Evolutionary conservation across 805 yeast genomes (phyloP).

Genomic region (Suhomyces pyralidae): DNA sequence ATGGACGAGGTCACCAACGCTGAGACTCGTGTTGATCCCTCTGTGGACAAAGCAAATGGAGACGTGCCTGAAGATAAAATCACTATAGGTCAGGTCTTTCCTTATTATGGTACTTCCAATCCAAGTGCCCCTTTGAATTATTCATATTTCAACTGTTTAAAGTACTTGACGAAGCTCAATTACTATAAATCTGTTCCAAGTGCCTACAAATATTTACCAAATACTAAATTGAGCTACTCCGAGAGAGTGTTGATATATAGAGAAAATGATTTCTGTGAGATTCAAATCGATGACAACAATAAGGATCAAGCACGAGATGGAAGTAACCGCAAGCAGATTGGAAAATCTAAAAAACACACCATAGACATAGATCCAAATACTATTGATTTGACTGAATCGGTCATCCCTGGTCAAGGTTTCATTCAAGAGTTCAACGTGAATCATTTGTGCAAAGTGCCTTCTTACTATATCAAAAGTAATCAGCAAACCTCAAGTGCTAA

Average conservation of each 20-base stretch:
- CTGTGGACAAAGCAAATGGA: not conserved
- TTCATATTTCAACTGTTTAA: constrained; percentile 35
- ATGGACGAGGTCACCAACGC: not conserved
- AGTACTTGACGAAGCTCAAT: constrained; percentile 32
- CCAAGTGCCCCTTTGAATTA: constrained; percentile 28
- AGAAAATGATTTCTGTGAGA: constrained; percentile 27
- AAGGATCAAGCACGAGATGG: constrained; percentile 5
- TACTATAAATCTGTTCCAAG: constrained; percentile 30
- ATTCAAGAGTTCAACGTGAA: constrained; percentile 41
- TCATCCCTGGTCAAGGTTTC: constrained; percentile 43
- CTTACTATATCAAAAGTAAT: constrained; percentile 35
- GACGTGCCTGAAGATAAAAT: constrained; percentile 23
- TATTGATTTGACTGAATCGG: constrained; percentile 37
- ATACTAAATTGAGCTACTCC: constrained; percentile 25
- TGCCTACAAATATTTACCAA: constrained; percentile 20
- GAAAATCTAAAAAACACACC: constrained; percentile 29
- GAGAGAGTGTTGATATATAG: constrained; percentile 36
- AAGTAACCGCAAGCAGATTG: constrained; percentile 24
- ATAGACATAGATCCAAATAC: constrained; percentile 37
- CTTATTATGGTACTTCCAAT: constrained; percentile 35
- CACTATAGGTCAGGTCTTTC: constrained; percentile 38
- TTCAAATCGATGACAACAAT: constrained; percentile 7
- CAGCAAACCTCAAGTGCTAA: constrained; percentile 15
- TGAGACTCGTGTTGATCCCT: not conserved
- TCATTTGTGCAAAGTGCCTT: constrained; percentile 42